Evolutionary conservation across 768 basidiomycete species (phyloP), one percentile per base, ranked within the genome.

Genomic region (Pseudohyphozyma bogoriensis): DNA sequence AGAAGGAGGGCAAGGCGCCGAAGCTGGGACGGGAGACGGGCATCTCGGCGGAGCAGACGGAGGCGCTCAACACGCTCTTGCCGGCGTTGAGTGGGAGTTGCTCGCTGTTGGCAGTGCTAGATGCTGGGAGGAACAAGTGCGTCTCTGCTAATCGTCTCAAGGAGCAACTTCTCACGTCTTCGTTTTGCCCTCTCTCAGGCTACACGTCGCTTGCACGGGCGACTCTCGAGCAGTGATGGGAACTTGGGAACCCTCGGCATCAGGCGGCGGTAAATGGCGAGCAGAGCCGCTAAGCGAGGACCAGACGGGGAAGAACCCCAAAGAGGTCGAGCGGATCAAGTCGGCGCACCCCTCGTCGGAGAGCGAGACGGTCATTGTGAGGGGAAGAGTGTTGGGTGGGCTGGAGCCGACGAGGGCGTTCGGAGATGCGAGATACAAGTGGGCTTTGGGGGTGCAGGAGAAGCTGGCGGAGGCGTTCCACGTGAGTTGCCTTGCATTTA

Each of bases 221-320:
- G 95, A 99, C 72, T 87, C 88, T 71, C 82, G 95, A 51, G 95
- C 95, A 16, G 90, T 99, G 9, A 92, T 93, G 26, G 95, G 95
- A 24, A 81, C 89, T 39, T 92, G 87, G 86, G 84, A 88, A 64
- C 79, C 82, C 53, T 79, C 79, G 6, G 74, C 72, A 5, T 76
- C 78, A 55, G 87, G 87, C 15, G 59, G 57, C 33, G 61, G 65
- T 6, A 79, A 77, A 55, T 99, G 95, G 95, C 81, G 84, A 49
- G 86, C 91, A 33, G 89, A 95, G 72, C 88, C 88, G n/a, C 78
- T 99, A 63, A 89, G 82, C 32, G 90, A 96, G 73, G 95, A 97
- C 71, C 92, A 96, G 77, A 96, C 92, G 10, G 95, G 90, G 40
- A 82, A 89, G 66, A 96, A 90, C 71, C 83, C 81, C 20, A 84